Evolutionary conservation across 208 protist genomes (phyloP), one percentile per base, ranked within the genome.

Genomic region (Wallacemonas rigidus): DNA sequence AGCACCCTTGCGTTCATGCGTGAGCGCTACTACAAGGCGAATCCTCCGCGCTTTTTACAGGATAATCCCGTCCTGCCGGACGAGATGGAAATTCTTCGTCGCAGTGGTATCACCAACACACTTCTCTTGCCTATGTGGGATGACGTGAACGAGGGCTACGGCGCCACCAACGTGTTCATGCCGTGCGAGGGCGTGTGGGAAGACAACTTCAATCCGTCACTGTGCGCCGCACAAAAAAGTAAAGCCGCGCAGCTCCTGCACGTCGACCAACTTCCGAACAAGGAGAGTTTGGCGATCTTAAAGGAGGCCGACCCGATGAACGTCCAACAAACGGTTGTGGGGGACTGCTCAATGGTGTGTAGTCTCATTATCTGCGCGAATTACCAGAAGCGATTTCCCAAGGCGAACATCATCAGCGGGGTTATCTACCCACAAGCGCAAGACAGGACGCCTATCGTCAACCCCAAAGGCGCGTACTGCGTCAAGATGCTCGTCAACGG

Each of bases 401-500:
- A 93, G 36, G 83, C 75, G 38, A 90, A 89, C 71, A 88, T 96
- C 53, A 95, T 97, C 72, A 87, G 79, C 71, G 87, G 85, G 60
- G 89, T 93, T 51, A 96, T 97, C 62, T 97, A 88, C 75, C 94
- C 94, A 11, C 94, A 96, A 57, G 90, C 93, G 73, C 56, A 57
- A 15, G 76, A 91, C 14, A 81, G 92, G 2, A 83, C 83, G 56
- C 90, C 91, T 11, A 77, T 97, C 9, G 50, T 95, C 15, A 96
- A 92, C 75, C 86, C 88, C 1, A 92, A 89, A 72, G 94, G 94
- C 15, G 94, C 94, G 74, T 96, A 97, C 73, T 89, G 82, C 72
- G 85, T 97, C 5, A 96, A 96, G 75, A 93, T 97, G 88, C 81
- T 97, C n/a, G 80, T 97, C 70, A 97, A 97, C 74, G 94, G 94